Evolutionary conservation across 192 early-diverging fungal species (phyloP).

Genomic region (Rhizophagus clarus): DNA sequence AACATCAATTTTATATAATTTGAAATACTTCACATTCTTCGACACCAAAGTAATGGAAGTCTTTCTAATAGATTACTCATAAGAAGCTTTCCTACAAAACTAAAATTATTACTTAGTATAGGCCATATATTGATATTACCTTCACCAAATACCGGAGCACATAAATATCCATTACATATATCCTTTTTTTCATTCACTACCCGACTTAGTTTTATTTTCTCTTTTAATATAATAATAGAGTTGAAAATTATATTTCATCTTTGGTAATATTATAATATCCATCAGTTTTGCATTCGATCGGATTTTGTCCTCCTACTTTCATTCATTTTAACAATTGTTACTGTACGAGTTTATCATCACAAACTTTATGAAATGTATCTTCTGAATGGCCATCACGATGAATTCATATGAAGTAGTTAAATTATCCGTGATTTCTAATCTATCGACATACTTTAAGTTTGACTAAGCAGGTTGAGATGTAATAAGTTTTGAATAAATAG

Average conservation of each 20-base stretch:
- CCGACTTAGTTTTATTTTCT: neutral
- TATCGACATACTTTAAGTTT: slow-evolving; percentile 1
- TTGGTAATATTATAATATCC: neutral
- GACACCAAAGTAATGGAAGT: no score
- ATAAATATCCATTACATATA: neutral
- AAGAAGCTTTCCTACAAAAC: no score
- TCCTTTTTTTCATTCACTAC: neutral
- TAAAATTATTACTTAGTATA: no score
- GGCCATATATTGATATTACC: no score
- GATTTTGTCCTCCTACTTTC: slow-evolving; percentile 11
- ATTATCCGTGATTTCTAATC: neutral
- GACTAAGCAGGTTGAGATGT: neutral
- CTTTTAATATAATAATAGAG: neutral
- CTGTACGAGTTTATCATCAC: neutral
- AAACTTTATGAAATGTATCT: neutral
- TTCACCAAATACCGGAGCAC: no score
- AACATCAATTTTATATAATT: no score
- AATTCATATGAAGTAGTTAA: neutral
- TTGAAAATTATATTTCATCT: no score
- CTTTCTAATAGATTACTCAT: no score
- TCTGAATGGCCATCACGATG: neutral
- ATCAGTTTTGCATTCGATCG: neutral
- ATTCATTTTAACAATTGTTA: neutral
- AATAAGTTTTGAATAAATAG: neutral
- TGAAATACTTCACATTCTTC: no score